A percentile compares a stretch with the other conserved stretches of the same genome.
These are phyloP conservation scores for Aspergillus sojae DNA, from an alignment of 2,329 filamentous ascomycete species.

Conservation along the genomic window DNA sequence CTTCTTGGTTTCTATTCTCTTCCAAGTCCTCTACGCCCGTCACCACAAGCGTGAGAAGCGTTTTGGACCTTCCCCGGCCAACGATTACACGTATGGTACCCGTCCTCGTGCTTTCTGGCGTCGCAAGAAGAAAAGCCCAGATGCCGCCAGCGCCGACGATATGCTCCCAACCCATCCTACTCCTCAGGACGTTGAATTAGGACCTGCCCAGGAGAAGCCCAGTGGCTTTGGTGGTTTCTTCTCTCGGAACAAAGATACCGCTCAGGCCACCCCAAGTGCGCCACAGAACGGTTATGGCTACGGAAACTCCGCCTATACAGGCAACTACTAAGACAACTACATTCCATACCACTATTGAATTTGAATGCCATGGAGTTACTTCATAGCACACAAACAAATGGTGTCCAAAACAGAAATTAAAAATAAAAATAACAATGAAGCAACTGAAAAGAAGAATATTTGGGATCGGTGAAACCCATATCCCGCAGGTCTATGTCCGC, in stretches of 20 bases:
- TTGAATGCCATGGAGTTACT: background rate
- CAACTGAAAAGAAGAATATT: background rate
- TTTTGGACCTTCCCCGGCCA: constrained; percentile 66
- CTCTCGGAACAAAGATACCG: constrained; percentile 26
- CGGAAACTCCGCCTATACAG: constrained; percentile 36
- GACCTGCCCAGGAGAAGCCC: constrained; percentile 20
- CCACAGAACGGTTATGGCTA: constrained; percentile 30
- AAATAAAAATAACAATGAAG: background rate
- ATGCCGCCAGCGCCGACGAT: constrained; percentile 33
- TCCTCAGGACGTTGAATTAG: constrained; percentile 41
- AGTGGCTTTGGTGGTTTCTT: constrained; percentile 20
- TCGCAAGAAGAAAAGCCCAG: constrained; percentile 49
- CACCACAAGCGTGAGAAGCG: constrained; percentile 75
- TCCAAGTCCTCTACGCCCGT: constrained; percentile 69
- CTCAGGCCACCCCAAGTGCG: constrained; percentile 3
- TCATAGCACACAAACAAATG: background rate
- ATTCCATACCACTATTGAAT: background rate
- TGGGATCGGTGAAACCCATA: background rate
- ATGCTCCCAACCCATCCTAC: constrained; percentile 43
- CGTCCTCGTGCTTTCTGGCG: constrained; percentile 41
- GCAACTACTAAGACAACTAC: constrained; percentile 26
- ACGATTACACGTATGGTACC: constrained; percentile 68
- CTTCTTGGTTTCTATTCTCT: constrained; percentile 71
- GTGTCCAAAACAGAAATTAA: background rate
- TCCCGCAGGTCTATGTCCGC: background rate